Evolutionary conservation across 2,329 filamentous ascomycete genomes (phyloP), one percentile per base, ranked within the genome.

Genomic region (Pseudogymnoascus sp.): DNA sequence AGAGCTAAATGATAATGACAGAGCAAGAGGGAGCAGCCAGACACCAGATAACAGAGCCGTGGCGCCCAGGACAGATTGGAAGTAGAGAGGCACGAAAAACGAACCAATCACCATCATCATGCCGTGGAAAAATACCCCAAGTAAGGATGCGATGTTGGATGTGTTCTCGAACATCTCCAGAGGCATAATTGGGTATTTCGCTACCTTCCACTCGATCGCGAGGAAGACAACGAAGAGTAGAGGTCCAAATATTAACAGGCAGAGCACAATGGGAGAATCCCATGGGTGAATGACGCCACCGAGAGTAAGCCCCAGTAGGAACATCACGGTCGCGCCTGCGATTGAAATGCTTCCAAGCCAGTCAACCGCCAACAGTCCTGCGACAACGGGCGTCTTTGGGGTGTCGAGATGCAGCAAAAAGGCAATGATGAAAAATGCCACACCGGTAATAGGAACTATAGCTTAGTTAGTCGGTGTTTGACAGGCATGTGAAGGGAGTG

Each of bases 291-390:
- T 80, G 61, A 91, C 83, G 59, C 91, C 92, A 62, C 92, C 93
- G 66, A 93, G 91, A 71, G 96, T 88, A 9, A 96, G 83, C 0
- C 91, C 93, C 43, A 96, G 85, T 3, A 96, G 84, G 67, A 96
- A 80, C 90, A 96, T 93, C 18, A 96, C 79, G 0, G 90, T 93
- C 18, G 88, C 90, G 43, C 88, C 89, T 14, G 84, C 78, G 14
- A 88, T 82, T 1, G 82, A 77, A 9, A 88, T 62, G 1, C 82
- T 85, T 0, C 89, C 89, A 5, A 77, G 65, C 82, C 83, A 85
- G 69, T 85, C 83, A 21, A 85, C 78, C 0, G 84, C 84, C 65
- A 83, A 83, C 7, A 90, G 75, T 0, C 88, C 88, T 40, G 83
- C 77, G 64, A 77, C 74, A 2, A 90, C 73, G 0, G 86, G 82